These are phyloP conservation scores for Zea luxurians DNA, from an alignment of 176 grass and related monocot genomes.

Conservation along the genomic window DNA sequence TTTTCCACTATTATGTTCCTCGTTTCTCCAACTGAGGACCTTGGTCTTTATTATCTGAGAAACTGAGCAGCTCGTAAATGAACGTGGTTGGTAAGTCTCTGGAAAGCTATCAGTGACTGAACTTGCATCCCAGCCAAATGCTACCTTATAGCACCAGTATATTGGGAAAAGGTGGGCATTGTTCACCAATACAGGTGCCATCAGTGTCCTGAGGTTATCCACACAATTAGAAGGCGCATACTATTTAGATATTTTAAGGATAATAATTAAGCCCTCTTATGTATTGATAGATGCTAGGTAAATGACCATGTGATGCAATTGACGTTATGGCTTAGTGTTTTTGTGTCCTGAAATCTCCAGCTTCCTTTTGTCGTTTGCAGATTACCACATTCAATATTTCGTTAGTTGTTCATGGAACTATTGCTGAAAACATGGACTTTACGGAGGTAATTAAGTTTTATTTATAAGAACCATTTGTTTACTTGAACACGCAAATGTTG, in stretches of 20 bases:
- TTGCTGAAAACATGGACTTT: constrained; percentile 90
- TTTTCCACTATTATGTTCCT: constrained; percentile 8
- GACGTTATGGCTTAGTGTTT: neutral
- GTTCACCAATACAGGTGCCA: neutral
- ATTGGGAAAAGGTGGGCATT: neutral
- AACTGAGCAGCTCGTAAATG: neutral
- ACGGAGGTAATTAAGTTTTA: constrained; percentile 43
- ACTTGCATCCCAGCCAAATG: constrained; percentile 6
- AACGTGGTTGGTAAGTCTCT: constrained; percentile 1
- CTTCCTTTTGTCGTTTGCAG: constrained; percentile 43
- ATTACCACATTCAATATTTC: constrained; percentile 88
- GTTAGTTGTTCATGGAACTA: constrained; percentile 71
- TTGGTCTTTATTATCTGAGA: neutral
- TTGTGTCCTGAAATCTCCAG: neutral
- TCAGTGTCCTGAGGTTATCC: constrained; percentile 8
- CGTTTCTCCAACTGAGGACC: neutral
- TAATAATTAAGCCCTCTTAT: constrained; percentile 12
- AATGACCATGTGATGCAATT: neutral
- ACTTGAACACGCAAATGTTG: constrained; percentile 3
- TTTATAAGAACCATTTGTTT: neutral
- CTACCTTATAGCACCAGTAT: neutral
- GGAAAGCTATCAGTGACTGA: neutral
- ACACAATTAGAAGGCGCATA: neutral
- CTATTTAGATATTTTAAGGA: neutral
- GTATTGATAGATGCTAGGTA: neutral